Evolutionary conservation across 805 yeast species (phyloP), one percentile per base, ranked within the genome.

Genomic region (Starmera quercuum): DNA sequence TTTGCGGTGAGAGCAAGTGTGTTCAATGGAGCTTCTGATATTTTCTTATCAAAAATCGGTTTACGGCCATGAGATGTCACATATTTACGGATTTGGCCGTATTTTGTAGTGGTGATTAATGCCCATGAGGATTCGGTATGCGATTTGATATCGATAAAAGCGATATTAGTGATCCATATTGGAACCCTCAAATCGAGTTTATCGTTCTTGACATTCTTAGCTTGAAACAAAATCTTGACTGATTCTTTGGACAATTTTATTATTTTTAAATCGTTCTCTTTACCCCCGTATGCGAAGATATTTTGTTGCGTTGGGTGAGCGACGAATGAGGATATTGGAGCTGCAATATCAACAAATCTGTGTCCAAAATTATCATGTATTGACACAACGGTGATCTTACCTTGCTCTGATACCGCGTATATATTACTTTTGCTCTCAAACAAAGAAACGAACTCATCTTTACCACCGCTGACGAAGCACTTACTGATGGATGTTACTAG

Each of bases 141-240:
- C 9, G 40, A 35, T 5, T 51, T 46, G 2, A 63, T 40, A 21
- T 59, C 56, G 30, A 68, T 35, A 46, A 78, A 74, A 34, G 62
- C 53, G 30, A 86, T 65, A 35, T 70, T 67, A 5, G 77, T 71
- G 26, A 85, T 69, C 83, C 94, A 81, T 9, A 90, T 72, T 4
- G 95, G 95, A 6, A 79, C 92, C 38, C 87, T 69, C 41, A 92
- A 60, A 46, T 83, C 94, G 20, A 90, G 59, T 41, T 71, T 73
- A 57, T 82, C 83, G 46, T 84, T 78, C 39, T 80, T 75, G n/a
- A 86, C 95, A 54, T 86, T 86, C 51, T 83, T 83, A 3, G 82
- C 95, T 43, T 71, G 66, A 68, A 82, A 88, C 5, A 81, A 40
- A 2, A 54, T 43, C 16, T 56, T 49, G 40, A 57, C 45, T n/a